Base-by-base conservation (phyloP, 1,284 basidiomycete genomes). In the Anthracocystis panici-leucophaei region DNA sequence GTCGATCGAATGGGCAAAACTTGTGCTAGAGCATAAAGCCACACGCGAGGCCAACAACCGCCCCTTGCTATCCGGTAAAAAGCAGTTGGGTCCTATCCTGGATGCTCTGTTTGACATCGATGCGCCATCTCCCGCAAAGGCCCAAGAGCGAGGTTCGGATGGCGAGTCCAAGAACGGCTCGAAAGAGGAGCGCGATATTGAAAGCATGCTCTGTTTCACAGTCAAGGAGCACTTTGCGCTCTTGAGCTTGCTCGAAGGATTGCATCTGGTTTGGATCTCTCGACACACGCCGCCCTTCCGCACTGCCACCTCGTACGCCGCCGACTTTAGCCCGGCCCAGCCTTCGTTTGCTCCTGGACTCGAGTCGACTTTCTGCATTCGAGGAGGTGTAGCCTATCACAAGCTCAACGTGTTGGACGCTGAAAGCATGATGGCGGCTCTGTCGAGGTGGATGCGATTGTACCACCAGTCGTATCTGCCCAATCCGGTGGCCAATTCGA, bases 171-270 rank as follows among this genome's bases (percentile, higher is more conserved):
- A 38, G 7, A 40, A 31, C 8, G 38, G 9, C 27, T 38, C 35
- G 35, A 56, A 52, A 25, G 50, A 31, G 25, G 61, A 52, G 14
- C 45, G 23, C 8, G 59, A 66, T 1, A 31, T 70, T 18, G 53
- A 66, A 56, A 35, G 41, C 31, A 60, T 54, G 60, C 54, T 67
- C 9, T 64, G 63, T 23, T 71, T 75, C 20, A 69, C 62, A 2
- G 35, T 74, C 54, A 74, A 65, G 46, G 72, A 71, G 49, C 72
- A 75, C 48, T 75, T 75, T 62, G 64, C 54, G 14, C 60, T 75
- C 12, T 12, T 29, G n/a, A 64, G 60, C 20, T 25, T 75, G 44
- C 51, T 75, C n/a, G 72, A 75, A 42, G 72, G 67, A 2, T 38
- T 75, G 23, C 67, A 75, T 57, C 40, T 70, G 51, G 20, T 66